Evolutionary conservation across 352 stramenopile species (phyloP), one percentile per base, ranked within the genome.

Genomic region (Phytophthora agathidicida): DNA sequence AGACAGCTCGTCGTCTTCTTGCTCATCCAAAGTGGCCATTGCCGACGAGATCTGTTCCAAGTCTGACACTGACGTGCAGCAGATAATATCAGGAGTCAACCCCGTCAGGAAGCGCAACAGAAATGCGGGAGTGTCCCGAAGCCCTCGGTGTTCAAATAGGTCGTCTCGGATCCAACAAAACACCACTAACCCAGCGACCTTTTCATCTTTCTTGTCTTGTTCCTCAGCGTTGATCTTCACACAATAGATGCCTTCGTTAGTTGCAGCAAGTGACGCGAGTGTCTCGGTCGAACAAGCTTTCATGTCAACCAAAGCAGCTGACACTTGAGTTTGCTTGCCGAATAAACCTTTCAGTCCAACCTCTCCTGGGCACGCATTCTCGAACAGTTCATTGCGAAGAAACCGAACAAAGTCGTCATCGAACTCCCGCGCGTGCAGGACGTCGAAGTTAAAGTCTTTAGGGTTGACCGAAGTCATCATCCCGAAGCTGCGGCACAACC

Each of bases 331-430:
- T 49, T 91, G 81, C 42, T 81, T 87, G 19, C 81, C 85, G 46
- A 91, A 91, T 3, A 89, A 22, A 3, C 71, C 68, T 3, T 81
- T 67, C 3, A 67, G 68, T 1, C 52, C 37, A 9, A 91, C 48
- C 5, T 42, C 9, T 5, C 37, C 38, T 0, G 28, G 41, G 8
- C 30, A 55, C 13, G 43, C 32, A 1, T 55, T 60, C n/a, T 64
- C 37, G 13, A 92, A 72, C 35, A 89, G 42, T 4, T 85, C 63
- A 7, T 46, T 53, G 3, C 76, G 73, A 24, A 93, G 51, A 20
- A 87, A 90, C 2, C 76, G 71, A n/a, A 55, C 66, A 39, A 93
- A 79, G 9, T 90, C 83, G 2, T 77, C 75, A 32, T 93, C 83
- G 42, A 91, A 88, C 14, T 88, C 75, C 19, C 50, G 50, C 0